These are phyloP conservation scores for Picocystis salinarum DNA, from an alignment of 139 green algal genomes.

Conservation along the genomic window DNA sequence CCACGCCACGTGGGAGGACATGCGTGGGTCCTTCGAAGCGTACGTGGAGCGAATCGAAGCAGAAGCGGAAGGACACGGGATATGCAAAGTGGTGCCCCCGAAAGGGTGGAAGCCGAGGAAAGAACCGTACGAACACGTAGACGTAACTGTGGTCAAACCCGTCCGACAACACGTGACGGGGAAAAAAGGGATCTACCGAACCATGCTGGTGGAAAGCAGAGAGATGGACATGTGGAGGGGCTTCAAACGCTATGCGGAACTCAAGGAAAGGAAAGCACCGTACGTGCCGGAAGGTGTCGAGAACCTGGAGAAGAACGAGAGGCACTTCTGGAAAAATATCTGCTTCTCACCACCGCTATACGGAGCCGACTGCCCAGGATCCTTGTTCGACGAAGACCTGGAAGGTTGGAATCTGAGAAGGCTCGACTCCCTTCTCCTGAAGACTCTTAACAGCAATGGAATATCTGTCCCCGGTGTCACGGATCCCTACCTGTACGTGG, in stretches of 20 bases:
- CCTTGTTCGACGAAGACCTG: conserved; percentile 42
- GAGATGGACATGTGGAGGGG: conserved; percentile 26
- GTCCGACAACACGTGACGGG: conserved; percentile 50
- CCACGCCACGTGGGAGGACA: conserved; percentile 20
- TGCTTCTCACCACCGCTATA: conserved; percentile 50
- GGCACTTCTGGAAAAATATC: conserved; percentile 55
- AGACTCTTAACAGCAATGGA: conserved; percentile 26
- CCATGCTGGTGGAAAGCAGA: conserved; percentile 42
- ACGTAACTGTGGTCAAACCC: conserved; percentile 11
- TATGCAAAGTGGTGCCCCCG: conserved; percentile 43
- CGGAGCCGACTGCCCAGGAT: conserved; percentile 50
- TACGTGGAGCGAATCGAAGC: conserved; percentile 38
- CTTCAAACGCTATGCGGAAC: conserved; percentile 18
- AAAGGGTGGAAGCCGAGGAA: conserved; percentile 34
- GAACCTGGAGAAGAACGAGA: conserved; percentile 27
- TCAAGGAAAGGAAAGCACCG: conserved; percentile 1
- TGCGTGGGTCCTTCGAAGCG: conserved; percentile 24
- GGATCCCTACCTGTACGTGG: conserved; percentile 72
- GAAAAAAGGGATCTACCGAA: conserved; percentile 44
- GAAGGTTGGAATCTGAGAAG: conserved; percentile 49
- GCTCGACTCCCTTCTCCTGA: conserved; percentile 44
- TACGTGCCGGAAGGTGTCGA: conserved; percentile 2
- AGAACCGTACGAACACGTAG: conserved; percentile 26
- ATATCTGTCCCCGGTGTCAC: conserved; percentile 54
- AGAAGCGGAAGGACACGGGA: conserved; percentile 18